These are phyloP conservation scores for Discostella stelligeroides DNA, from an alignment of 108 stramenopile species.

Conservation along the genomic window DNA sequence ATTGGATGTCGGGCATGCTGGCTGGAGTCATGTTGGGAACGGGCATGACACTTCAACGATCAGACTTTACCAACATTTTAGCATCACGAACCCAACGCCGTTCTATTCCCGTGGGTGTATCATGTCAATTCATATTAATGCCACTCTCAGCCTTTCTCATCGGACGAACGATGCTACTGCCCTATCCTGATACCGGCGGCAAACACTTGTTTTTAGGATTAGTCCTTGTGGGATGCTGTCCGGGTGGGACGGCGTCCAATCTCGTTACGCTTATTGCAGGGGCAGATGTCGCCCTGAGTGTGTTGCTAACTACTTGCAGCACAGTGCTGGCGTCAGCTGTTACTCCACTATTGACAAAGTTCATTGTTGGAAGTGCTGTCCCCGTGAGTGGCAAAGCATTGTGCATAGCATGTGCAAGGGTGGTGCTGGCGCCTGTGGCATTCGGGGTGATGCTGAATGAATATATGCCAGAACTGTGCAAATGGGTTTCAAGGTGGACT, in stretches of 20 bases:
- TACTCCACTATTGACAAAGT: conserved; percentile 86
- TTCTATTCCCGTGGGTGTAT: conserved; percentile 85
- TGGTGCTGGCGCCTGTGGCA: conserved; percentile 87
- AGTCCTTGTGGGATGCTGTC: conserved; percentile 81
- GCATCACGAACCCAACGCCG: conserved; percentile 30
- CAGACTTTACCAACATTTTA: conserved; percentile 82
- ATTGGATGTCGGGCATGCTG: conserved; percentile 71
- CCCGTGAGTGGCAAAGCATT: conserved; percentile 69
- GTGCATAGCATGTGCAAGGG: conserved; percentile 75
- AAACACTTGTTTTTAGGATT: conserved; percentile 74
- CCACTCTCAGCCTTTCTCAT: conserved; percentile 77
- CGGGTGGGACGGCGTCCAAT: conserved; percentile 96
- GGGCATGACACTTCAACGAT: conserved; percentile 90
- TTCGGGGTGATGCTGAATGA: conserved; percentile 87
- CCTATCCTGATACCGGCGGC: conserved; percentile 44
- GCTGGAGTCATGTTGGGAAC: conserved; percentile 86
- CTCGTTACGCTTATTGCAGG: conserved; percentile 90
- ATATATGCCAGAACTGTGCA: conserved; percentile 60
- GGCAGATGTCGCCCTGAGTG: conserved; percentile 94
- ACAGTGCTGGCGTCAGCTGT: conserved; percentile 84
- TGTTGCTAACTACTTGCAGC: conserved; percentile 88
- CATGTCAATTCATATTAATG: conserved; percentile 92
- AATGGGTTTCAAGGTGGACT: conserved; percentile 67
- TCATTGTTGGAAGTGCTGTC: conserved; percentile 79
- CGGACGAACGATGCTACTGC: conserved; percentile 69